Evolutionary conservation across 2,329 filamentous ascomycete genomes (phyloP), one percentile per base, ranked within the genome.

Genomic region (Orbilia javanica): DNA sequence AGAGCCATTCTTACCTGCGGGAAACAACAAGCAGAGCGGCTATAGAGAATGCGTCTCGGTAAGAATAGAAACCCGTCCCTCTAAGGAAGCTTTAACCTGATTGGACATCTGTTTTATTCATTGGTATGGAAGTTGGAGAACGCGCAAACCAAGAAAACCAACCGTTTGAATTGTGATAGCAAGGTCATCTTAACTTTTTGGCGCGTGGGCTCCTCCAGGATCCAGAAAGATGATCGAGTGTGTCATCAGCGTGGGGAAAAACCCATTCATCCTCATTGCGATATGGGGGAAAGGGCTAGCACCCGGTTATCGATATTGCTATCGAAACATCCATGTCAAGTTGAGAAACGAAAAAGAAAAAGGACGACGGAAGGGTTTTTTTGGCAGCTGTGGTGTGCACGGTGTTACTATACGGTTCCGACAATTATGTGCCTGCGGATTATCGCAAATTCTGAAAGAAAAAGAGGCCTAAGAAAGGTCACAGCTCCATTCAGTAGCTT

Each of bases 61-160:
- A 76, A 76, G 72, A 76, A 76, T 76, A 76, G 72, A 76, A 76
- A 76, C 72, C 57, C 65, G 72, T 76, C 65, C 72, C 39, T 42
- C 57, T 34, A 44, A 70, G 72, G 72, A 76, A 76, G 53, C 52
- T 70, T 70, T 76, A 57, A 60, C 72, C 72, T 76, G 72, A 76
- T 76, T 76, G 71, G 71, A 57, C 18, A 29, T 20, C 18, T 22
- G 1, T 31, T 15, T 36, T 57, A 31, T 2, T 57, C 52, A 36
- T 34, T 22, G 52, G 52, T 57, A 36, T 39, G 55, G 44, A 62
- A 44, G 27, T 52, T 22, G 44, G 27, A 25, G 52, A 75, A 65
- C 72, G 65, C 64, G 72, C 46, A 3, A 46, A 68, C 52, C 52
- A 60, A 31, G n/a, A 48, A 70, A 70, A 27, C 67, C 67, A 63